Evolutionary conservation across 495 filamentous ascomycete genomes (phyloP).

Genomic region (Baudoinia panamericana): DNA sequence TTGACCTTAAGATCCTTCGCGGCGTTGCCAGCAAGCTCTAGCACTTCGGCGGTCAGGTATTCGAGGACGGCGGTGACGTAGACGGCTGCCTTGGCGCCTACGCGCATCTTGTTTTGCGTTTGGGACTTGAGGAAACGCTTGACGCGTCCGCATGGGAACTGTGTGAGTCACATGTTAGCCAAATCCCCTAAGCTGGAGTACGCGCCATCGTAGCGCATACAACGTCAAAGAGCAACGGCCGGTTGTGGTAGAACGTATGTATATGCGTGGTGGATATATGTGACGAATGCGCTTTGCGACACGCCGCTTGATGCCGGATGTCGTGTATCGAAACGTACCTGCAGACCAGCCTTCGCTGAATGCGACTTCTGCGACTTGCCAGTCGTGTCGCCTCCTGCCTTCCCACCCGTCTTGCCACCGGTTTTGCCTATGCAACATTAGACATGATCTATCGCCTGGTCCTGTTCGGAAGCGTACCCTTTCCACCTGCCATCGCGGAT

Average conservation of each 20-base stretch:
- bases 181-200: too few relatives aligned
- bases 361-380: slow-evolving; percentile 94
- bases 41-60: slow-evolving; percentile 95
- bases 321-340: slow-evolving; percentile 52
- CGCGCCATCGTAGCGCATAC: slow-evolving; percentile 13
- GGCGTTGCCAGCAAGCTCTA: slow-evolving; percentile 94
- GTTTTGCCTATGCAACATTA: slow-evolving; percentile 51
- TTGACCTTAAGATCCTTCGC: slow-evolving; percentile 99
- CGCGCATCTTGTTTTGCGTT: slow-evolving; percentile 99
- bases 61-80: slow-evolving; percentile 97
- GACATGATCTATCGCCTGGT: slow-evolving; percentile 8
- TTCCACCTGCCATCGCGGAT: slow-evolving; percentile 30
- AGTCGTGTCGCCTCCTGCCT: slow-evolving; percentile 46
- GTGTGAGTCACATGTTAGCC: slow-evolving; percentile 11
- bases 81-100: slow-evolving; percentile 95
- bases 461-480: slow-evolving; percentile 24
- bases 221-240: background rate
- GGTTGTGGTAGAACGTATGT: background rate
- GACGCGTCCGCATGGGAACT: slow-evolving; percentile 99
- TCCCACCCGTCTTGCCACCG: slow-evolving; percentile 71
- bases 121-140: slow-evolving; percentile 99
- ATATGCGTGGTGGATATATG: too few relatives aligned
- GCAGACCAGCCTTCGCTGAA: slow-evolving; percentile 93
- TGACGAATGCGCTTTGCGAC: slow-evolving; percentile 10
- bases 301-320: slow-evolving; percentile 6